These are phyloP conservation scores for Iberis pinnata DNA, from an alignment of 345 rosid genomes.

Conservation along the genomic window DNA sequence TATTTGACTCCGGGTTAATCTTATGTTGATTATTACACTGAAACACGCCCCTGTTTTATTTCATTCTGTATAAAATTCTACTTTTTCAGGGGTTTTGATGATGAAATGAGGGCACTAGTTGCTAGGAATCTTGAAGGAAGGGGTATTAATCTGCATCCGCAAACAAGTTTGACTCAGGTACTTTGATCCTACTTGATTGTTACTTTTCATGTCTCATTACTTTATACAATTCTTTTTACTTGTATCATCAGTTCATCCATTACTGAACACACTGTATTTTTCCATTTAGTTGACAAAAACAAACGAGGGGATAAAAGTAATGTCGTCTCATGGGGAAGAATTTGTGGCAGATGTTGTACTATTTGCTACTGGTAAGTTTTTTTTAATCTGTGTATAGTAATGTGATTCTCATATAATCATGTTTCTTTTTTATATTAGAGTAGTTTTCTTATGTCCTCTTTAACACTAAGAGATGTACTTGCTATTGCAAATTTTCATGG, in stretches of 20 bases:
- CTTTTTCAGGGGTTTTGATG: slow-evolving; percentile 99
- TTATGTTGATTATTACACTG: too few species aligned
- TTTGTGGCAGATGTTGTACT: slow-evolving; percentile 83
- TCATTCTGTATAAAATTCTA: too few species aligned
- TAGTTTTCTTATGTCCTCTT: too few species aligned
- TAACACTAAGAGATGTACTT: too few species aligned
- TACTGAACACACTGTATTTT: slow-evolving; percentile 17
- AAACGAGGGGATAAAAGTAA: slow-evolving; percentile 67
- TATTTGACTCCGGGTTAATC: too few species aligned
- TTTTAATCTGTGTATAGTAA: too few species aligned
- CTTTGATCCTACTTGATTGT: slow-evolving; percentile 6
- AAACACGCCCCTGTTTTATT: too few species aligned
- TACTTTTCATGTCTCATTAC: slow-evolving; percentile 5
- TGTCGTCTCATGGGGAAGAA: slow-evolving; percentile 86
- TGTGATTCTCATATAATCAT: too few species aligned
- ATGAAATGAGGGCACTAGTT: slow-evolving; percentile 96
- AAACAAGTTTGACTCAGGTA: slow-evolving; percentile 74
- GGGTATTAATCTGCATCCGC: slow-evolving; percentile 79
- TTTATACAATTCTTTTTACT: too few species aligned
- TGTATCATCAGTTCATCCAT: too few species aligned
- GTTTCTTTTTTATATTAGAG: too few species aligned
- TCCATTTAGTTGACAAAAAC: slow-evolving; percentile 69
- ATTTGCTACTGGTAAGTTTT: slow-evolving; percentile 98
- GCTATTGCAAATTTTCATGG: too few species aligned
- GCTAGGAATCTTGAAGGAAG: slow-evolving; percentile 96